Evolutionary conservation across 2,329 filamentous ascomycete genomes (phyloP), one percentile per base, ranked within the genome.

Genomic region (Nigrospora oryzae): DNA sequence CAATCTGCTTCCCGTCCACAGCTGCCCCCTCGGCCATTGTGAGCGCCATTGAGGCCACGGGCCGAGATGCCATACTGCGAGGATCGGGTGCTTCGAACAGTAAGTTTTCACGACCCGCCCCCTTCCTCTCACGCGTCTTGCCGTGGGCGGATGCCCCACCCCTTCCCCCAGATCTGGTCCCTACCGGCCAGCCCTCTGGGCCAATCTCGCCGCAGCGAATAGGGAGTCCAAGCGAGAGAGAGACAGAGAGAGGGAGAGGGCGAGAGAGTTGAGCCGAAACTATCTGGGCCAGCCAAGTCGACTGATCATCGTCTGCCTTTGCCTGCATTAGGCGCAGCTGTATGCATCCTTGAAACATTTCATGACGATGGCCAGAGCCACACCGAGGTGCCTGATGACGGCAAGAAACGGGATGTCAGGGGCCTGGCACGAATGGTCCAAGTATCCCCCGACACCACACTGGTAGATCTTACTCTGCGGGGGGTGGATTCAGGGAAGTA

Each of bases 401-500:
- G 55, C 43, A 62, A 61, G 39, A 57, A 65, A 47, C 59, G 76
- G 41, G 67, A 86, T 55, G 89, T 98, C 43, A 81, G 87, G 53
- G 93, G 93, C 28, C 71, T 98, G 36, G 89, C 86, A 49, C 82
- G 93, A 54, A 94, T 98, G 85, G 91, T 98, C 36, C 88, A 97
- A 61, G 89, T 95, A 42, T 82, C 81, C 42, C 75, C 85, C 4
- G 80, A 75, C 36, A 75, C 86, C 56, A 95, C 90, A 12, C 71
- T 97, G 44, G 75, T 97, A 51, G 93, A 98, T 66, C 70, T 97
- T 53, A 94, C 88, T 13, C 74, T 97, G 50, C 83, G 83, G 50
- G 91, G 93, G 37, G 76, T 97, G 30, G 74, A 80, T 17, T 81
- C 88, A 31, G 93, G 93, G 16, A 83, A 68, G 12, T 97, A 97